Evolutionary conservation across 179 eudicot genomes (phyloP), one percentile per base, ranked within the genome.

Genomic region (Gypsophila paniculata): DNA sequence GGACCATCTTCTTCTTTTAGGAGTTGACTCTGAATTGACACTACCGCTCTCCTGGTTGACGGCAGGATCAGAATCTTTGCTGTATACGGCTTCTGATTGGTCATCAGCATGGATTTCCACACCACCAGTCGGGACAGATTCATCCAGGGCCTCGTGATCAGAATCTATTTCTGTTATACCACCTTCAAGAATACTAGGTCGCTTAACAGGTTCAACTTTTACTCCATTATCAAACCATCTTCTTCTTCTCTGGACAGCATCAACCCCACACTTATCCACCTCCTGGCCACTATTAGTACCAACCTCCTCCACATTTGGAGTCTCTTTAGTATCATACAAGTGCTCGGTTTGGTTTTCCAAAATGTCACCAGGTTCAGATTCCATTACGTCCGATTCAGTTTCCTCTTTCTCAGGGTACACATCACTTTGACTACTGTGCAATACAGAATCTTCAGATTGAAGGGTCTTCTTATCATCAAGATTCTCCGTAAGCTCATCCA

Each of bases 191-290:
- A 76, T 78, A 55, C 61, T 75, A 54, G 86, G 83, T 48, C 69
- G 80, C 67, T 62, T 74, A 65, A 83, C 68, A 12, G 51, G 38
- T 38, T 70, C 80, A 10, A 70, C 65, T 63, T 75, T 72, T 29
- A 65, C 69, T 10, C 77, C 70, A 39, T 76, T 82, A 62, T 85
- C 89, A 61, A 80, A 82, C 82, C 77, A 74, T 61, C 83, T 76
- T 58, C 78, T 82, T 78, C 82, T 77, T 64, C 74, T 75, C 60
- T 78, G 78, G 65, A 71, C 73, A 55, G 77, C 68, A 73, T 85
- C 87, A 66, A 59, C 69, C 61, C 72, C 81, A 72, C 60, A 34
- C 70, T 73, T 74, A 55, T 72, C 82, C 68, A 25, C 74, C 59
- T 82, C 88, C 60, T 74, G 78, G 75, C 69, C 78, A 70, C 26